A percentile compares a stretch with the other conserved stretches of the same genome.
Evolutionary conservation across 2,329 filamentous ascomycete genomes (phyloP).

Genomic region (Purpureocillium takamizusanense): DNA sequence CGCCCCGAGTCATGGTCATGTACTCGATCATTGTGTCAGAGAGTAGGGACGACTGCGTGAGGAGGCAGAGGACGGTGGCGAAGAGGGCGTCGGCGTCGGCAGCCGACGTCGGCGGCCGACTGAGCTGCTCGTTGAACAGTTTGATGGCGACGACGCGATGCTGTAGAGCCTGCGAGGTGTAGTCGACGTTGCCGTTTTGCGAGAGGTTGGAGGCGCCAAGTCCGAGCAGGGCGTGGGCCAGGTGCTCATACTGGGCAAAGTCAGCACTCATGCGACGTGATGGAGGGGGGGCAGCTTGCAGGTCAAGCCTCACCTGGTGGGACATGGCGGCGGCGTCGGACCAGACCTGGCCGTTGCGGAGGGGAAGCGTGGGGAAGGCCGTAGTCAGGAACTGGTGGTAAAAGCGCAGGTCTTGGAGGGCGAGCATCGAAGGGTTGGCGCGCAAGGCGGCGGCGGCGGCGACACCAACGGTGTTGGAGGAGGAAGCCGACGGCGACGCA

Average conservation of each 20-base stretch:
- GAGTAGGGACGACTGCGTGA: constrained; percentile 25
- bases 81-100: constrained; percentile 26
- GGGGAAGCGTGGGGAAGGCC: constrained; percentile 27
- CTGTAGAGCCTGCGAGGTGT: constrained; percentile 18
- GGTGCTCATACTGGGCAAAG: constrained; percentile 20
- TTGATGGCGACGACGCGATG: constrained; percentile 26
- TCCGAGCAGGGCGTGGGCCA: constrained; percentile 27
- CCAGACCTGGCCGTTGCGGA: constrained; percentile 22
- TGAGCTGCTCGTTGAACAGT: constrained; percentile 23
- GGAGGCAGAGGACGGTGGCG: constrained; percentile 23
- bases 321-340: constrained; percentile 22
- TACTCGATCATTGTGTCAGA: constrained; percentile 28
- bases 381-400: constrained; percentile 40
- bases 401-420: constrained; percentile 35
- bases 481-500: too few species aligned
- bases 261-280: neutral
- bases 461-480: neutral
- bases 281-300: neutral
- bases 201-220: constrained; percentile 27
- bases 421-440: constrained; percentile 17
- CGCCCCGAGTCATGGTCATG: constrained; percentile 23
- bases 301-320: constrained; percentile 18
- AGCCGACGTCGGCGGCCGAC: constrained; percentile 12
- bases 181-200: constrained; percentile 16
- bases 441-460: constrained; percentile 2